A percentile compares a stretch with the other conserved stretches of the same genome.
Conservation (phyloP, 257 asterid genomes). For the Forsythia suspensa region DNA sequence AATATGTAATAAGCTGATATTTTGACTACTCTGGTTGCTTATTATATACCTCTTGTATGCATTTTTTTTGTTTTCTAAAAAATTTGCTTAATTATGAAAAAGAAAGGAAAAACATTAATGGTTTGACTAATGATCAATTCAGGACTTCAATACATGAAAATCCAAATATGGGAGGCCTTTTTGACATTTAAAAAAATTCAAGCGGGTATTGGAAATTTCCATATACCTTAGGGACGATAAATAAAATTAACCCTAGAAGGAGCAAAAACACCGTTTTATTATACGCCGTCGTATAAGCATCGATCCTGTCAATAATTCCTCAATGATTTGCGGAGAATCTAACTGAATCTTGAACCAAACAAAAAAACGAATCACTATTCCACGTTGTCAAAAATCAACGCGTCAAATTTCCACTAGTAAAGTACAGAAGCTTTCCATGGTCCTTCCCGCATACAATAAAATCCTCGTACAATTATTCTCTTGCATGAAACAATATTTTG, state of each 20-base stretch:
- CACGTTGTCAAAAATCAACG: constrained; percentile 10
- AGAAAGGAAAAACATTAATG: too few species aligned
- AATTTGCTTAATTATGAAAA: too few species aligned
- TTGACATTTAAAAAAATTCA: background rate
- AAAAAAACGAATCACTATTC: background rate
- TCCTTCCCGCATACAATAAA: constrained; percentile 7
- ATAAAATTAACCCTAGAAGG: background rate
- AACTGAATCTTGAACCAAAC: background rate
- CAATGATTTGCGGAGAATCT: constrained; percentile 18
- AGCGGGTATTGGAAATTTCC: background rate
- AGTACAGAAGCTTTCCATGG: background rate
- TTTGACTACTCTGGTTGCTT: too few species aligned
- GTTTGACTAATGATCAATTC: too few species aligned
- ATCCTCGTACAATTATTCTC: constrained; percentile 7
- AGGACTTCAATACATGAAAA: too few species aligned
- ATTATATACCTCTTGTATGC: too few species aligned
- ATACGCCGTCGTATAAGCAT: constrained; percentile 19
- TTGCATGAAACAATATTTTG: background rate
- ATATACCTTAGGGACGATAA: background rate
- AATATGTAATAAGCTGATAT: too few species aligned
- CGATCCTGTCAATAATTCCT: constrained; percentile 19
- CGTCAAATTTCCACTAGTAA: too few species aligned
- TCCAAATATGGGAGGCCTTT: background rate
- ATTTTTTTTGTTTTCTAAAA: too few species aligned
- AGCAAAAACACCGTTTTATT: background rate